Evolutionary conservation across 306 rosid genomes (phyloP), one percentile per base, ranked within the genome.

Genomic region (Cajanus cajan): DNA sequence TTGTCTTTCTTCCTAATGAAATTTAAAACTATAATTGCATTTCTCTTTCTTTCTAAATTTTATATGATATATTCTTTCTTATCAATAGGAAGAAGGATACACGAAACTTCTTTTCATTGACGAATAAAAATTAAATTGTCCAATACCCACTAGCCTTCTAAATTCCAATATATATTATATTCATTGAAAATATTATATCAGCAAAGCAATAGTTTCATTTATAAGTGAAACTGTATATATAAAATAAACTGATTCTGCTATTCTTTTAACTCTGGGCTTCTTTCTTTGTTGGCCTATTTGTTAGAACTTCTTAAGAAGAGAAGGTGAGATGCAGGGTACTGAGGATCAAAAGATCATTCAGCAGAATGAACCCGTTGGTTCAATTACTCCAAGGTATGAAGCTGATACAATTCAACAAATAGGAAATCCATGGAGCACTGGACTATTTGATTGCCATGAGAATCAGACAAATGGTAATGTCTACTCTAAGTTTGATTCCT

Each of bases 401-500:
- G 73, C 81, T 57, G 48, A 72, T 62, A 9, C 71, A 8, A 64
- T 55, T 66, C 85, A 44, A 74, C 79, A 39, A 8, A 61, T 84
- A 57, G 94, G 94, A 43, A 78, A 7, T 39, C 86, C 90, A 45
- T 90, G 90, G 90, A 90, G 86, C 75, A 86, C 92, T 43, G 89
- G 89, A 82, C 73, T 88, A 28, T 90, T 90, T 73, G 94, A 90
- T 45, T 86, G 94, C 63, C 88, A 88, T 71, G 90, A 86, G 78
- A 80, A 90, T 82, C 84, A 90, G 61, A 85, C 90, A 65, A 90
- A 90, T 54, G 92, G 89, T 90, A 86, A 48, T 47, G 33, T 69
- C 34, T 51, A 24, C 31, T 54, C 21, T 44, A 1, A 22, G 7
- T 62, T 71, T 52, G 4, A 3, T 10, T 80, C 22, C 48, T 73